Evolutionary conservation across 2,329 filamentous ascomycete species (phyloP).

Genomic region (Alternaria conjuncta): DNA sequence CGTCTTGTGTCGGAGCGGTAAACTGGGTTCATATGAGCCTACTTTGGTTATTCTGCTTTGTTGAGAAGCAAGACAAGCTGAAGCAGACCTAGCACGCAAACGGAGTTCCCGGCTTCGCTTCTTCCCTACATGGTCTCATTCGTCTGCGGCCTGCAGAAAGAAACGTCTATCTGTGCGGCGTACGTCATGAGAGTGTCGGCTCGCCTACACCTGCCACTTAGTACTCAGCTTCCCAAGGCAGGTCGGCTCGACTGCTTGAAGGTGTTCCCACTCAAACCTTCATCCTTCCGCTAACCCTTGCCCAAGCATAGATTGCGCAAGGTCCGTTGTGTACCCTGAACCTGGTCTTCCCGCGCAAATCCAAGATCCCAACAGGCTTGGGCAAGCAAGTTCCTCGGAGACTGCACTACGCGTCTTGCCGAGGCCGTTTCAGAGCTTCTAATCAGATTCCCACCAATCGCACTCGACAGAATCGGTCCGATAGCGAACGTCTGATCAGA

Average conservation of each 20-base stretch:
- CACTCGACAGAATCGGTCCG: background rate
- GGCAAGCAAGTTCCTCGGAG: constrained; percentile 9
- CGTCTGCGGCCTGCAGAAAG: background rate
- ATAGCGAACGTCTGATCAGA: background rate
- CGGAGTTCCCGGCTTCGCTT: background rate
- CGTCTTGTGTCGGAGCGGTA: background rate
- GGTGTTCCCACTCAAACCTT: constrained; percentile 3
- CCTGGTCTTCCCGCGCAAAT: constrained; percentile 21
- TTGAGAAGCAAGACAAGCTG: constrained; percentile 9
- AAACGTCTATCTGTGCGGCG: background rate
- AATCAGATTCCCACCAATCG: background rate
- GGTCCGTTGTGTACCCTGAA: constrained; percentile 15
- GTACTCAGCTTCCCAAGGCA: constrained; percentile 1
- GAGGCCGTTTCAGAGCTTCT: constrained; percentile 5
- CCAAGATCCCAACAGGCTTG: constrained; percentile 17
- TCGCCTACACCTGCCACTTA: constrained; percentile 6
- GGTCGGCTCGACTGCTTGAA: constrained; percentile 3
- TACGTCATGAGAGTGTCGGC: constrained; percentile 1
- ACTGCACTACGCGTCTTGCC: constrained; percentile 1
- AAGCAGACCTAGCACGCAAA: constrained; percentile 5
- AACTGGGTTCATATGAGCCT: background rate
- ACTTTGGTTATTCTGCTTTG: constrained; percentile 5
- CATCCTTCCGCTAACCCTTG: constrained; percentile 14
- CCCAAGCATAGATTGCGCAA: constrained; percentile 15
- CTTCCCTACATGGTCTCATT: background rate